Base-by-base conservation (phyloP, 352 stramenopile genomes). In the Nothophytophthora sp. region DNA sequence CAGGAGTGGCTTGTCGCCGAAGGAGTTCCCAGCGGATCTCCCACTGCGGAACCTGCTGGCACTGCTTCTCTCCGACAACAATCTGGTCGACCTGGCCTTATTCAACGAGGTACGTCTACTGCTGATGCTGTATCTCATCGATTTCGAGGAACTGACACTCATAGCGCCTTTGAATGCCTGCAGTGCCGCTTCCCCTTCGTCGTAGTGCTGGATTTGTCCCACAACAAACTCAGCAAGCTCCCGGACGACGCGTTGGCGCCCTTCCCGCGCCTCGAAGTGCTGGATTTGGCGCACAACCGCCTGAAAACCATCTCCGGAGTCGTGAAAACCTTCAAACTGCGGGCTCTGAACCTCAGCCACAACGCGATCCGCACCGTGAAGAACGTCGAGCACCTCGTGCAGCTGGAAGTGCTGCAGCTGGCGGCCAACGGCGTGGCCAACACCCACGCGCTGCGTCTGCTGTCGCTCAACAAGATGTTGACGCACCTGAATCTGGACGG, bases 401-500 rank as follows among this genome's bases (percentile, higher is more conserved):
- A 77, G 9, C 49, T 94, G 5, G 66, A 90, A 34, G 70, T 91
- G 11, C 53, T 94, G 10, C 50, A 79, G 0, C 34, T 92, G 15
- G 54, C 68, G 1, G 43, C 50, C 12, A 94, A 94, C 40, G 53
- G 60, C 10, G 77, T 94, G 34, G 40, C 53, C 4, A 70, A 42
- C 12, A 65, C 72, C 2, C 63, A 81, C 7, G 74, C 83, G 15
- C 55, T 94, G 5, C 79, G 81, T 0, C 41, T 87, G 10, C 50
- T 94, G 5, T 94, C 81, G 13, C 54, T 94, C 7, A 92, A 94
- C 55, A 88, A 89, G 32, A 64, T 77, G 38, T 47, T 94, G 7
- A 43, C 47, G 10, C 76, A 90, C 33, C 53, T 94, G 19, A 72
- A 92, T 54, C 53, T 94, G n/a, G 79, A 91, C 24, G 77, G 73